Percentiles rank a stretch among this genome's conserved stretches.
phyloP scores from a whole-genome alignment of 1,284 basidiomycete genomes.

The Rhodofomes roseus region DNA sequence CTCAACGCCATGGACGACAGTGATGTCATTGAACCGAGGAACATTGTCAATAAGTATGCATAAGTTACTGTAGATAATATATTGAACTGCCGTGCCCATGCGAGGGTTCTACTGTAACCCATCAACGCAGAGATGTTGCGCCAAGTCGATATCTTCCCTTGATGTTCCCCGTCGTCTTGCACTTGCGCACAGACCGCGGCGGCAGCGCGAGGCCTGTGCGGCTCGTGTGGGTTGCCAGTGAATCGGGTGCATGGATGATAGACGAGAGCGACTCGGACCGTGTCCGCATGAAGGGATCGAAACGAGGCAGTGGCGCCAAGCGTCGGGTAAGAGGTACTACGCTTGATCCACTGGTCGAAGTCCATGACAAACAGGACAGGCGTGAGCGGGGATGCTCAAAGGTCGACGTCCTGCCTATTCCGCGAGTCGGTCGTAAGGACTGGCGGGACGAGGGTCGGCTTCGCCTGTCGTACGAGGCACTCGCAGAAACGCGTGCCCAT shows the following conservation, averaged over 20 bases:
- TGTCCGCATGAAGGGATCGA: conserved; percentile 28
- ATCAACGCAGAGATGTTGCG: no score
- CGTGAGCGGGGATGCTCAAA: neutral
- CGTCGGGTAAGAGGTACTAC: conserved; percentile 15
- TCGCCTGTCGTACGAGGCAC: no score
- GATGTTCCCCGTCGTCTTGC: neutral
- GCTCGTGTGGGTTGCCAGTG: neutral
- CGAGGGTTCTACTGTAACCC: neutral
- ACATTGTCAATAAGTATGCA: no score
- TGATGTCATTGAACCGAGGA: no score
- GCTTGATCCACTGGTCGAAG: neutral
- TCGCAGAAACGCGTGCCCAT: no score
- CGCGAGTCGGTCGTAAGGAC: no score
- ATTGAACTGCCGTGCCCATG: no score
- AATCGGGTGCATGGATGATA: conserved; percentile 12
- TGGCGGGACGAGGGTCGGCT: no score
- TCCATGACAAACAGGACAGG: neutral
- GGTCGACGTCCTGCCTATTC: no score
- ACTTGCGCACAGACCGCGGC: neutral
- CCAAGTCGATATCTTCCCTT: neutral
- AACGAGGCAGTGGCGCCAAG: conserved; percentile 29
- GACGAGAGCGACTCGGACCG: conserved; percentile 32
- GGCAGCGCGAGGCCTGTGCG: neutral
- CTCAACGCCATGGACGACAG: no score
- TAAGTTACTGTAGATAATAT: no score